phyloP scores from a whole-genome alignment of 768 basidiomycete genomes.

The Boletus bicolor region DNA sequence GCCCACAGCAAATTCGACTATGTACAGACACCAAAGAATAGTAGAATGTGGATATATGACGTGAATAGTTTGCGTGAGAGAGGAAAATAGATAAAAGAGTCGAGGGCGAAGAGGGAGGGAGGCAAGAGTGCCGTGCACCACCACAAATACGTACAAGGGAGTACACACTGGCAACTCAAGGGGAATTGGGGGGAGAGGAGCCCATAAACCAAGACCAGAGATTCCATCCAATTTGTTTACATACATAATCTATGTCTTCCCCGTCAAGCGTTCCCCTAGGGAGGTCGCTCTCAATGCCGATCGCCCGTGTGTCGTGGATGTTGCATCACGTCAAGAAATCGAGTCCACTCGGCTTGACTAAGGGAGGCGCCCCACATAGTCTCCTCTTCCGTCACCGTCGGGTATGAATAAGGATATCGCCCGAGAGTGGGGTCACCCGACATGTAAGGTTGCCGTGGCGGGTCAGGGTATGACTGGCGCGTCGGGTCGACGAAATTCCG shows the following conservation, averaged over 20 bases:
- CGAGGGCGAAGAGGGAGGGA: background rate
- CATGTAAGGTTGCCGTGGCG: constrained; percentile 29
- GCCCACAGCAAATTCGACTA: constrained; percentile 4
- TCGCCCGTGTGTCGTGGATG: constrained; percentile 36
- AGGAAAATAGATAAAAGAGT: constrained; percentile 16
- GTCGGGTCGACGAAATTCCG: constrained; percentile 24
- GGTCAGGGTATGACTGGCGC: constrained; percentile 23
- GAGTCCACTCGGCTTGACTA: constrained; percentile 71
- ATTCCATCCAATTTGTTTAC: constrained; percentile 29
- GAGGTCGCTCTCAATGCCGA: constrained; percentile 22
- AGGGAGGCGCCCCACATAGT: constrained; percentile 77
- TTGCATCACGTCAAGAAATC: constrained; percentile 63
- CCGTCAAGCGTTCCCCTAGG: constrained; percentile 7
- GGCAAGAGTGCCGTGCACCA: constrained; percentile 17
- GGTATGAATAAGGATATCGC: constrained; percentile 38
- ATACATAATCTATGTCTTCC: constrained; percentile 26
- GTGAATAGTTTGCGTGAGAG: constrained; percentile 18
- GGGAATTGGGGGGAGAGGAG: constrained; percentile 2
- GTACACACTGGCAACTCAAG: constrained; percentile 15
- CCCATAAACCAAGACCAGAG: constrained; percentile 20
- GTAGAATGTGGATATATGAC: constrained; percentile 16
- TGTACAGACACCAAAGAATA: constrained; percentile 9
- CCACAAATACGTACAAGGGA: constrained; percentile 25
- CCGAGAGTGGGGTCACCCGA: constrained; percentile 20
- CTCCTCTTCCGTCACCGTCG: constrained; percentile 49